Conservation (phyloP, 1,139 yeast genomes). For the Debaryomyces sp. region DNA sequence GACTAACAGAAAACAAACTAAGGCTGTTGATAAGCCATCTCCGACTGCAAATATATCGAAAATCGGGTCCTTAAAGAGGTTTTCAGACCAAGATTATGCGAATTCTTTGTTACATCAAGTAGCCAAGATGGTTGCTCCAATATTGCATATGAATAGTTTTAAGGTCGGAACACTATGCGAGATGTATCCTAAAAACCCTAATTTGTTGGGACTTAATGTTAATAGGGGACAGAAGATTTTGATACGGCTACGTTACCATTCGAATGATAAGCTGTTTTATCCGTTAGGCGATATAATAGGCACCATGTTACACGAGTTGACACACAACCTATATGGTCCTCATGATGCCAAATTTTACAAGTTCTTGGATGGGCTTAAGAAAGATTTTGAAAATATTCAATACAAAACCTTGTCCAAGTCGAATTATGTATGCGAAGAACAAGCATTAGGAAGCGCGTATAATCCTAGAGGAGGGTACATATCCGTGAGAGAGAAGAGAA, state of each 20-base stretch:
- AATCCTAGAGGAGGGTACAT: conserved; percentile 20
- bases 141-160: conserved; percentile 69
- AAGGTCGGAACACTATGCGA: conserved; percentile 74
- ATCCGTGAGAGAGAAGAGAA: conserved; percentile 39
- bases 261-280: conserved; percentile 58
- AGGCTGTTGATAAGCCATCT: conserved; percentile 19
- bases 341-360: conserved; percentile 76
- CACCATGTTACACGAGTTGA: conserved; percentile 85
- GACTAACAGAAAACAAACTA: background rate
- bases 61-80: conserved; percentile 60
- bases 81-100: conserved; percentile 59
- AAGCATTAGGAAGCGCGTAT: conserved; percentile 46
- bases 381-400: conserved; percentile 59
- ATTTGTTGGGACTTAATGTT: conserved; percentile 81
- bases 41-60: conserved; percentile 53
- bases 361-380: conserved; percentile 61
- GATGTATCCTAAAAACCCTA: conserved; percentile 74
- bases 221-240: conserved; percentile 78
- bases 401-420: conserved; percentile 12
- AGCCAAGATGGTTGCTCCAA: conserved; percentile 67
- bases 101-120: conserved; percentile 59
- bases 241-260: conserved; percentile 65
- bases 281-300: conserved; percentile 74
- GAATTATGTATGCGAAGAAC: conserved; percentile 54
- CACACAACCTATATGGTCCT: conserved; percentile 79